Evolutionary conservation across 257 asterid genomes (phyloP).

Genomic region (Nicotiana sylvestris): DNA sequence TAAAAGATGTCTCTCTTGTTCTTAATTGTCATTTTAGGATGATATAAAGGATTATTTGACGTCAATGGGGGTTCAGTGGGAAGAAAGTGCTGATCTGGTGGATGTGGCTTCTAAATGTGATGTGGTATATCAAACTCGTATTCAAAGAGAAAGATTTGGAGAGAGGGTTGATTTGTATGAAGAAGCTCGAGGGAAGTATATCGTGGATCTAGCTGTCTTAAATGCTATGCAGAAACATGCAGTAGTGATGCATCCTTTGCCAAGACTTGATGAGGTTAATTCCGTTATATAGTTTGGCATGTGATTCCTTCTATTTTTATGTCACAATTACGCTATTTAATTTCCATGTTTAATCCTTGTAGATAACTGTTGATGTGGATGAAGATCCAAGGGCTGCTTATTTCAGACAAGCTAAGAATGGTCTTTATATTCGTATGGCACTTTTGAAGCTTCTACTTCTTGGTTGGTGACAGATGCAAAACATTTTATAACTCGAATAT

Average conservation of each 20-base stretch:
- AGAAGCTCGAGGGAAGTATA: constrained; percentile 86
- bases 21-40: constrained; percentile 39
- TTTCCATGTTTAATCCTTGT: background rate
- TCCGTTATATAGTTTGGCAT: background rate
- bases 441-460: constrained; percentile 77
- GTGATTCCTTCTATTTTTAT: background rate
- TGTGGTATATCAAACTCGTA: constrained; percentile 79
- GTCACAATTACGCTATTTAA: background rate
- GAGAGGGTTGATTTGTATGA: constrained; percentile 73
- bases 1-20: background rate
- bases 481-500: background rate
- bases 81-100: constrained; percentile 71
- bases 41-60: constrained; percentile 88
- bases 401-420: constrained; percentile 84
- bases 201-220: constrained; percentile 48
- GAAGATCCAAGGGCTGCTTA: constrained; percentile 78
- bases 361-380: constrained; percentile 83
- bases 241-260: constrained; percentile 90
- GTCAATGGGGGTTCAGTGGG: constrained; percentile 78
- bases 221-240: constrained; percentile 85
- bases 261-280: constrained; percentile 88
- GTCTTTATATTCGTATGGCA: constrained; percentile 83
- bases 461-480: constrained; percentile 51
- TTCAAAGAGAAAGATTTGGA: constrained; percentile 79
- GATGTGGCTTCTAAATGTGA: constrained; percentile 94